Percentiles rank a stretch among this genome's conserved stretches.
These are phyloP conservation scores for Jamesozyma gamospora DNA, from an alignment of 805 yeast genomes.

Conservation along the genomic window DNA sequence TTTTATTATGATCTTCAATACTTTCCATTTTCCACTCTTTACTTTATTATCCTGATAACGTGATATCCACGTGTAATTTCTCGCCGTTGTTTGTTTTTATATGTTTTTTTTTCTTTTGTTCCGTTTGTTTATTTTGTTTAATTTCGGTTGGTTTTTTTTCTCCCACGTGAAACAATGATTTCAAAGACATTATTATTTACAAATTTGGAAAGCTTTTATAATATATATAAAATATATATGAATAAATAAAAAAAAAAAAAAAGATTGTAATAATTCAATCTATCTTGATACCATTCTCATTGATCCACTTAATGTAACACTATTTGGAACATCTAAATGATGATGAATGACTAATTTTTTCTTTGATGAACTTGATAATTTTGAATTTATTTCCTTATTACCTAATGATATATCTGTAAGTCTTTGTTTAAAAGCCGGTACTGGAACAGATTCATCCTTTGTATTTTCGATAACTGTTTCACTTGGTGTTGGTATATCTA, in stretches of 20 bases:
- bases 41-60: conserved; percentile 13
- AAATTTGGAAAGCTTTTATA: too few species aligned
- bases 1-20: not conserved
- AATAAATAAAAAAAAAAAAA: too few species aligned
- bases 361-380: conserved; percentile 1
- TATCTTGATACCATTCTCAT: conserved; percentile 11
- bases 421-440: not conserved
- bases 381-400: not conserved
- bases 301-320: conserved; percentile 9
- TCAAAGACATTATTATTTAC: too few species aligned
- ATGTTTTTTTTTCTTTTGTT: not conserved
- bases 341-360: conserved; percentile 11
- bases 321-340: conserved; percentile 15
- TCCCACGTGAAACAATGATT: too few species aligned
- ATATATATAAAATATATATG: too few species aligned
- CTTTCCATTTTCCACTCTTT: not conserved
- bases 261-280: too few species aligned
- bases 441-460: not conserved
- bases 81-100: not conserved
- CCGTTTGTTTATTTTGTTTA: not conserved
- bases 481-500: not conserved
- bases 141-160: too few species aligned
- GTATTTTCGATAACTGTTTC: not conserved
- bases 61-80: conserved; percentile 25
- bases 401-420: conserved; percentile 4